Evolutionary conservation across 352 stramenopile genomes (phyloP), one percentile per base, ranked within the genome.

Genomic region (Pythium angustatum): DNA sequence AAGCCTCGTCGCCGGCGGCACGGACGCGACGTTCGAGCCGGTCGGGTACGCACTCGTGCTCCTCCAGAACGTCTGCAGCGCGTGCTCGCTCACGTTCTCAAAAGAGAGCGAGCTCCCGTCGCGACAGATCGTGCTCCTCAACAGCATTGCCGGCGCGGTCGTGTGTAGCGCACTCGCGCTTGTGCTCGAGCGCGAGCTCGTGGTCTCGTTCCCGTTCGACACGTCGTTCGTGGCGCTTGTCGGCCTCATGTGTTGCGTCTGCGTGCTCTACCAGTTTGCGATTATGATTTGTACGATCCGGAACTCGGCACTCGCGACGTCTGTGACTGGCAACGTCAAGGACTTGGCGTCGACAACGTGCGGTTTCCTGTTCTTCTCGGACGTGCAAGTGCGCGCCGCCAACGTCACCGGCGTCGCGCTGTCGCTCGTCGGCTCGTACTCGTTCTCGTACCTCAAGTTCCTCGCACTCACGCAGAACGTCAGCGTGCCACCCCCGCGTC

Each of bases 241-340:
- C 47, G 28, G 66, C 22, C 27, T 87, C 64, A 88, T 87, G 77
- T 88, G 83, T 71, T 77, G 67, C 66, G 71, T 83, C 41, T 91
- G 83, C 54, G 77, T 88, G 62, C 64, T 90, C 9, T 91, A 90
- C 69, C 80, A 91, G 67, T 85, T 91, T 53, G 82, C 83, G 8
- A 73, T 91, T 50, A 80, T 85, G 66, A 64, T 87, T 26, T 90
- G 83, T 66, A 91, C 80, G 19, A 69, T 88, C 14, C 73, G 71
- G 41, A 91, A 84, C 48, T 91, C 83, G 22, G 78, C 83, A 48
- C 71, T 91, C 24, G 85, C 83, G 22, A 91, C 83, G 21, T 90
- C 83, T 1, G 80, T 91, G 48, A 91, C 83, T 5, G 83, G 83
- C 44, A 91, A 91, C 64, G 63, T 91, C 57, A 91, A 91, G 63